phyloP scores from a whole-genome alignment of 441 rosid genomes.

The Macaranga tanarius region DNA sequence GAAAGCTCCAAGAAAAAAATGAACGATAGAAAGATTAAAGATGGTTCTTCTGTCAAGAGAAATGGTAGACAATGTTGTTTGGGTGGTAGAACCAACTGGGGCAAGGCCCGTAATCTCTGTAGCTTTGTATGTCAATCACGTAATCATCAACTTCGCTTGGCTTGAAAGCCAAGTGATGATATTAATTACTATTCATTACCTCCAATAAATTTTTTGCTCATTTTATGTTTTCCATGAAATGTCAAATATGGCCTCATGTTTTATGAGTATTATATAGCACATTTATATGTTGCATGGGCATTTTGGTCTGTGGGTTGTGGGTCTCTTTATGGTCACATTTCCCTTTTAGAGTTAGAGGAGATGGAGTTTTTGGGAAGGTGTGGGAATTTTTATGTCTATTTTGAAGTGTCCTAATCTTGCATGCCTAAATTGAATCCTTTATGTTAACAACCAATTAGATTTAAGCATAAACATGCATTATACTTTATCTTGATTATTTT shows the following conservation, averaged over 20 bases:
- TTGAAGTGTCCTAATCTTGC: conserved; percentile 14
- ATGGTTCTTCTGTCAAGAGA: background rate
- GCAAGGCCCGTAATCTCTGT: conserved; percentile 7
- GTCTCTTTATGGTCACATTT: conserved; percentile 38
- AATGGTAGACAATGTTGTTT: conserved; percentile 6
- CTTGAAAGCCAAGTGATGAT: conserved; percentile 64
- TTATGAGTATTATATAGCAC: background rate
- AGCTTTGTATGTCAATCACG: conserved; percentile 65
- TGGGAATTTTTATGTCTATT: background rate
- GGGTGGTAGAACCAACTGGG: background rate
- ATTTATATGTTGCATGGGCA: conserved; percentile 14
- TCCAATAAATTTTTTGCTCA: conserved; percentile 19
- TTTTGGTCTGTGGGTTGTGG: conserved; percentile 23
- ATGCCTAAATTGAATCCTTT: background rate
- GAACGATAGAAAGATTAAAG: background rate
- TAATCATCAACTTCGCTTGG: conserved; percentile 58
- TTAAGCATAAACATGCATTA: background rate
- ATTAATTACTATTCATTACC: background rate
- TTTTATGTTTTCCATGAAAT: conserved; percentile 9
- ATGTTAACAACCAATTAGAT: background rate
- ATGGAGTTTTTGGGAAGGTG: conserved; percentile 48
- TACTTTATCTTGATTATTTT: background rate
- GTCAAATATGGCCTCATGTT: conserved; percentile 17
- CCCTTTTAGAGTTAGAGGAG: conserved; percentile 46
- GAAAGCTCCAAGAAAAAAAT: conserved; percentile 8